Evolutionary conservation across 805 yeast genomes (phyloP), one percentile per base, ranked within the genome.

Genomic region (Ogataea pini): DNA sequence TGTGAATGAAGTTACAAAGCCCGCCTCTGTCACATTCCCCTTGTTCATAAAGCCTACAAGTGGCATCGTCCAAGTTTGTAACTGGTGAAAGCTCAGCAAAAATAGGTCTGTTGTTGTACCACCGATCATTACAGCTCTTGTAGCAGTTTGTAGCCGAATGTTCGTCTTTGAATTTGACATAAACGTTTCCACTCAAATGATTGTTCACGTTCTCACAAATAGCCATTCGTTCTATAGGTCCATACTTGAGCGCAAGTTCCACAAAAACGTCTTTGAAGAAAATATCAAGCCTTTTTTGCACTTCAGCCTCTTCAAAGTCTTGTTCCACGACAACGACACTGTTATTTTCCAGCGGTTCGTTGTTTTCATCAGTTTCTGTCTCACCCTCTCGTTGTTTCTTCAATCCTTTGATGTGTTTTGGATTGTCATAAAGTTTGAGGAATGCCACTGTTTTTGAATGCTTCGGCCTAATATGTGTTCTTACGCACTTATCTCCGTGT

Each of bases 151-250:
- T 70, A 0, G 97, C 96, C 24, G 77, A 79, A 3, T 72, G 74
- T 17, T 76, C 77, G 20, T 72, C 66, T 27, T 69, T 62, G 63
- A 82, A 91, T 50, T 78, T 75, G 16, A 86, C 79, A 62, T 88
- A 88, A 0, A 91, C 96, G 62, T 89, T 90, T 1, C 98, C 98
- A 52, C 81, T 82, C 49, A 92, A 67, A 63, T 91, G 96, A 55
- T 82, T 82, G 57, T 86, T 87, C 43, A 80, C 82, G 64, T 92
- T 92, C 54, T 86, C 96, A 59, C 95, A 86, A 1, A 92, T 86
- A 0, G 82, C 80, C 52, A 92, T 58, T 29, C 80, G 82, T 32
- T 76, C 79, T 6, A 92, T 65, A 36, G 69, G 70, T 2, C 83
- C 85, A 34, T 73, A 65, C 25, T 57, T 59, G 19, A 60, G 68